Base-by-base conservation (phyloP, 768 basidiomycete species). In the Xerocomus spinulosus region DNA sequence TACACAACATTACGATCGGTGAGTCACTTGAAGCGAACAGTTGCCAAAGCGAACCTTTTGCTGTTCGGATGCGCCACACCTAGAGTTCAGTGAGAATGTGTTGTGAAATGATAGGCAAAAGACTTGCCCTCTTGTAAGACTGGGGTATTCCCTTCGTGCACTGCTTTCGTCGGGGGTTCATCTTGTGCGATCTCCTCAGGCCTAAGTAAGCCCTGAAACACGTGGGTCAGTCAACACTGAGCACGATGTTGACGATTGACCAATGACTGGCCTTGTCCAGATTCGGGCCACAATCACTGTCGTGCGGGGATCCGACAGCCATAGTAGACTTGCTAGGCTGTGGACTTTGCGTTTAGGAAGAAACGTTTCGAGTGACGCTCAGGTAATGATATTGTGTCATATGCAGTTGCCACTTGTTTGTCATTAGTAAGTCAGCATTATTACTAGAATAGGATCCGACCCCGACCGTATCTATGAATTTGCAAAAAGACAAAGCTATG, bases 241-340 rank as follows among this genome's bases (percentile, higher is more conserved):
- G 24, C 29, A 33, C 7, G 5, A 23, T 17, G 10, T 9, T 30
- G 8, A 21, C n/a, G n/a, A n/a, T n/a, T 9, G 9, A 26, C 29
- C 15, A 13, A n/a, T 10, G 33, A 51, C 53, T 10, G 17, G 52
- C 59, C 44, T 44, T 48, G 14, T 51, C 54, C 2, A 61, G 57
- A 14, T 62, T 21, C 2, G 41, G 50, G 12, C 51, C 48, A 62
- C 62, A 64, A 29, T 39, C 53, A 18, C 28, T 48, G 24, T 62
- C 61, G n/a, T 61, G 60, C 1, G 58, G 51, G 1, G 60, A 51
- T 42, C 57, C 59, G 47, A 51, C 60, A 4, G 51, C 54, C 57
- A 62, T 62, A 15, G 41, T 49, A 28, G 33, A 14, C 29, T 26
- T 33, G 23, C 23, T 38, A 1, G 12, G 35, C 1, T 8, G 35